A percentile compares a stretch with the other conserved stretches of the same genome.
phyloP scores from a whole-genome alignment of 768 basidiomycete species.

The Lentinula boryana region DNA sequence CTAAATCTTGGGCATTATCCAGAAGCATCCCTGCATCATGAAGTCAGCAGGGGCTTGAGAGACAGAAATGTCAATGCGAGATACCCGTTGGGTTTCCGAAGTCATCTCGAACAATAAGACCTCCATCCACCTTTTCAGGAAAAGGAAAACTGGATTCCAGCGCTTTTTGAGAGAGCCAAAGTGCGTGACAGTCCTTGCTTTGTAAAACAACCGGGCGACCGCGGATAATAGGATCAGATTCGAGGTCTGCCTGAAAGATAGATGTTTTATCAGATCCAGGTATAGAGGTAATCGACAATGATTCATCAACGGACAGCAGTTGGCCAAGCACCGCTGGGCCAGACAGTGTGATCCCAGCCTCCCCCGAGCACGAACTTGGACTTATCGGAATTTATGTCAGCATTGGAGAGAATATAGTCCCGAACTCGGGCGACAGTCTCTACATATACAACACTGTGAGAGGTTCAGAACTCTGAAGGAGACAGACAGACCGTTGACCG shows the following conservation, averaged over 20 bases:
- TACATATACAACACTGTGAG: constrained; percentile 16
- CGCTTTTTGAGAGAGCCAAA: constrained; percentile 74
- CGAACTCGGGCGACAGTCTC: constrained; percentile 61
- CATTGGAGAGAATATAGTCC: constrained; percentile 52
- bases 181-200: constrained; percentile 84
- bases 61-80: background rate
- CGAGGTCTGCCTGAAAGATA: constrained; percentile 57
- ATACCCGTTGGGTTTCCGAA: constrained; percentile 66
- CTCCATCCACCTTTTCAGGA: constrained; percentile 71
- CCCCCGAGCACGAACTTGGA: constrained; percentile 68
- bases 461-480: background rate
- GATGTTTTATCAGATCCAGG: background rate
- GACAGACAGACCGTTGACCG: constrained; percentile 41
- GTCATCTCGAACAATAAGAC: constrained; percentile 66
- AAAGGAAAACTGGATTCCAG: constrained; percentile 55
- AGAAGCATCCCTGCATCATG: constrained; percentile 51
- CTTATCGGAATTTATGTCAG: constrained; percentile 50
- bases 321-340: constrained; percentile 58
- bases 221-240: constrained; percentile 58
- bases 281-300: background rate
- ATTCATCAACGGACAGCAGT: constrained; percentile 45
- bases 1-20: constrained; percentile 81
- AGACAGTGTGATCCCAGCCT: constrained; percentile 90
- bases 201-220: constrained; percentile 72
- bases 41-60: constrained; percentile 1